Evolutionary conservation across 2,329 filamentous ascomycete species (phyloP), one percentile per base, ranked within the genome.

Genomic region (Leptodontidium sp.): DNA sequence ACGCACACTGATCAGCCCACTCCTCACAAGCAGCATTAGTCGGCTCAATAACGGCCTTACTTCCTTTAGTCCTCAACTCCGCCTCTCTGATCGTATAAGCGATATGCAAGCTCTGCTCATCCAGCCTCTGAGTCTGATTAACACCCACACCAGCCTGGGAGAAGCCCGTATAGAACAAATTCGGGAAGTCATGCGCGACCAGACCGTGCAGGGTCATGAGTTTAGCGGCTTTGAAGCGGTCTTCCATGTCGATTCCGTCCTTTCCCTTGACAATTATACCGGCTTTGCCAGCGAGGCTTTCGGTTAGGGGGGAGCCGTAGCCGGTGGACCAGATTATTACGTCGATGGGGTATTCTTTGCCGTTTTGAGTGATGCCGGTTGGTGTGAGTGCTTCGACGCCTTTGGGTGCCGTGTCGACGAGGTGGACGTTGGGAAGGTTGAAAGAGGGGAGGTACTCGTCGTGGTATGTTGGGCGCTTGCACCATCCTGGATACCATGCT

Each of bases 401-500:
- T 69, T 82, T 81, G 4, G 85, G 86, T 38, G 85, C 78, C 0
- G 87, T 90, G 75, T 91, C 87, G 17, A 91, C 80, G 0, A 91
- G 83, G 6, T 82, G 81, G 3, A 91, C 88, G 72, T 88, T 85
- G 0, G 82, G 77, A 38, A 75, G 75, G 77, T 91, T 91, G 82
- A 91, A 91, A 0, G 84, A 72, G 2, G 81, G 74, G 0, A 91
- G 82, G 73, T 88, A 90, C 5, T 84, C 82, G 73, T 90, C 86
- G 77, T 87, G 86, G 77, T 90, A 90, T 50, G 81, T 84, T 0
- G 88, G 88, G 0, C 89, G 84, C 76, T 91, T 91, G 80, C 89
- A 91, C 83, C 85, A 89, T 0, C 79, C 78, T 0, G 85, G 83
- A 74, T 90, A 91, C 85, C 86, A 89, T 0, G 80, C 74, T 88